Base-by-base conservation (phyloP, 108 stramenopile genomes). In the Discostella stelligeroides region DNA sequence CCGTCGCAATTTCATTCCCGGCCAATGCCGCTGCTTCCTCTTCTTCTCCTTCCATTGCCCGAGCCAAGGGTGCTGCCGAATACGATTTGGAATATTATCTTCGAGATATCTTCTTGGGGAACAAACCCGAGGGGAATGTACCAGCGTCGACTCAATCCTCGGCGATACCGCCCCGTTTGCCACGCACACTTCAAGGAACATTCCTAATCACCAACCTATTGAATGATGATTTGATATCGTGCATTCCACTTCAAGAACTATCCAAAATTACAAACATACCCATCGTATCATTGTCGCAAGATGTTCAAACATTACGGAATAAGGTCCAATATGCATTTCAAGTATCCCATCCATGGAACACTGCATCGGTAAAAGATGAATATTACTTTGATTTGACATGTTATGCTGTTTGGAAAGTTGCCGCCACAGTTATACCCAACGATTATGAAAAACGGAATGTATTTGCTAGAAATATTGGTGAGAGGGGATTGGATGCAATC, bases 51-150 rank as follows among this genome's bases (percentile, higher is more conserved):
- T n/a, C n/a, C n/a, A n/a, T n/a, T n/a, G n/a, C n/a, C n/a, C n/a
- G n/a, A 6, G 89, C 70, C 7, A 84, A 86, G 38, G 92, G 92
- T 17, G 92, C 92, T 7, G 90, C 90, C 12, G 92, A 94, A 78
- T 81, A 90, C 39, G 92, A 94, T 53, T 78, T 91, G 24, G 92
- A 94, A 56, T 94, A 76, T 70, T 94, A 94, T 60, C 72, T 91
- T 41, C 88, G 92, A 34, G 87, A 91, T 75, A 56, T 91, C 11
- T 48, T 79, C 63, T 65, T 84, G 60, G 92, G 92, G 23, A 94
- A 94, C 70, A 82, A 79, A 37, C 61, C 28, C 14, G 86, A 94
- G 60, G 92, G 92, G 18, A 91, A 76, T 47, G 66, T 87, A 11
- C 67, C 69, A 41, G 75, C 85, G 25, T 84, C 88, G 13, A 59